Evolutionary conservation across 2,329 filamentous ascomycete species (phyloP), one percentile per base, ranked within the genome.

Genomic region (Diaporthe vaccinii): DNA sequence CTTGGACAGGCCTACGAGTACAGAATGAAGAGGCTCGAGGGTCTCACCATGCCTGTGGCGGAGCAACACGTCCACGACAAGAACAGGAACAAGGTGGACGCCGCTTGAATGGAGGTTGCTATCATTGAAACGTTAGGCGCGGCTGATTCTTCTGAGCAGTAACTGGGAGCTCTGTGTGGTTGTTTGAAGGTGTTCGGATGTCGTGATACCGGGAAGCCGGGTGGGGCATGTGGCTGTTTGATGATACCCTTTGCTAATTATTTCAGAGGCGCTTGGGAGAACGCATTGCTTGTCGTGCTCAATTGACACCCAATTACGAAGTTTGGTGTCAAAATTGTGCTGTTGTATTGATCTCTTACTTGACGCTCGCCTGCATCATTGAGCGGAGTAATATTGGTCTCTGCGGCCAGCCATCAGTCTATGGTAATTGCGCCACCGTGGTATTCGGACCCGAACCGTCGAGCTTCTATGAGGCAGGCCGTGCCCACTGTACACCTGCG

Each of bases 1-100:
- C 75, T 81, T 34, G 74, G 78, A 22, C 75, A 25, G 20, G 78
- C 76, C 28, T 81, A 79, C 36, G 57, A 59, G 9, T 78, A 77
- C 2, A 76, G 79, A 6, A 69, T 77, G 14, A 76, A 77, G 36
- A 78, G 78, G 31, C 79, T 80, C 2, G 69, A 68, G 39, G 41
- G 61, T 36, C 39, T 72, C 41, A n/a, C 39, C 49, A 49, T 59
- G 55, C 57, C 61, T 36, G 46, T 20, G n/a, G 55, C 34, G 55
- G 69, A 67, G 20, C 61, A 59, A 46, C 73, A 34, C 61, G 36
- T 15, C 25, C 41, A 39, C 15, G 61, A 10, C n/a, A 31, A 67
- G 6, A 68, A 72, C 53, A 72, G 39, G 46, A 49, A 46, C 51
- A 76, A 72, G 65, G 36, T 36, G 39, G 70, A 73, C 12, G 46